Conservation (phyloP, 2,329 filamentous ascomycete genomes). For the Aspergillus neoniger region DNA sequence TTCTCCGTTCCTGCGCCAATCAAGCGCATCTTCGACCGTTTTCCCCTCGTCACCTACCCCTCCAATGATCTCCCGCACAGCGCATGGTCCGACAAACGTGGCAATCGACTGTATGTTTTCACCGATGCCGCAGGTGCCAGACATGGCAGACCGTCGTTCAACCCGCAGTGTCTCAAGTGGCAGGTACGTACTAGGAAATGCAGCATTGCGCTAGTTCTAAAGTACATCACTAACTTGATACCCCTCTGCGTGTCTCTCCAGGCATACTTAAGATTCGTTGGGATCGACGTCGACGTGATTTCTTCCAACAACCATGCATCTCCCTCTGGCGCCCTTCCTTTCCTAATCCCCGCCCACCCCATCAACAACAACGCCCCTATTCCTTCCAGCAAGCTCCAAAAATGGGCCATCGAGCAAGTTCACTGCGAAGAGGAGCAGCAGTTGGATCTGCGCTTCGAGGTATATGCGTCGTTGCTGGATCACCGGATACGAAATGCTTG, state of each 20-base stretch:
- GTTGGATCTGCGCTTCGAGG: constrained; percentile 63
- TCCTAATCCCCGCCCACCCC: constrained; percentile 65
- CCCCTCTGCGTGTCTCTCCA: constrained; percentile 37
- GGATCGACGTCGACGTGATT: constrained; percentile 65
- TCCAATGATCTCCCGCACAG: constrained; percentile 73
- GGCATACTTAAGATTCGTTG: constrained; percentile 80
- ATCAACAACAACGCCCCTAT: constrained; percentile 51
- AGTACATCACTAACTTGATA: constrained; percentile 4
- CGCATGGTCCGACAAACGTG: constrained; percentile 49
- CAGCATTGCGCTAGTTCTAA: neutral
- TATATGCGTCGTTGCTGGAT: constrained; percentile 77
- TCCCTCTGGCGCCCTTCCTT: constrained; percentile 83
- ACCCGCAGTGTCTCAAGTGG: constrained; percentile 93
- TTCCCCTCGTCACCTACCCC: constrained; percentile 76
- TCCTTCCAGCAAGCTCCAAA: constrained; percentile 66
- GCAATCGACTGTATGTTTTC: constrained; percentile 75
- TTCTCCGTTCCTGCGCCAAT: constrained; percentile 66
- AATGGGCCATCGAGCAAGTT: constrained; percentile 63
- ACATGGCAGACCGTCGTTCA: constrained; percentile 72
- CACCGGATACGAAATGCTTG: constrained; percentile 80
- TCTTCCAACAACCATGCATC: constrained; percentile 92
- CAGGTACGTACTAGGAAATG: constrained; percentile 68
- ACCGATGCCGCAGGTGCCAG: constrained; percentile 63
- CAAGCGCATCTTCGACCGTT: constrained; percentile 78
- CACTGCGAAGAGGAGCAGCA: constrained; percentile 51